These are phyloP conservation scores for Cladophialophora psammophila DNA, from an alignment of 2,329 filamentous ascomycete species.

Conservation along the genomic window DNA sequence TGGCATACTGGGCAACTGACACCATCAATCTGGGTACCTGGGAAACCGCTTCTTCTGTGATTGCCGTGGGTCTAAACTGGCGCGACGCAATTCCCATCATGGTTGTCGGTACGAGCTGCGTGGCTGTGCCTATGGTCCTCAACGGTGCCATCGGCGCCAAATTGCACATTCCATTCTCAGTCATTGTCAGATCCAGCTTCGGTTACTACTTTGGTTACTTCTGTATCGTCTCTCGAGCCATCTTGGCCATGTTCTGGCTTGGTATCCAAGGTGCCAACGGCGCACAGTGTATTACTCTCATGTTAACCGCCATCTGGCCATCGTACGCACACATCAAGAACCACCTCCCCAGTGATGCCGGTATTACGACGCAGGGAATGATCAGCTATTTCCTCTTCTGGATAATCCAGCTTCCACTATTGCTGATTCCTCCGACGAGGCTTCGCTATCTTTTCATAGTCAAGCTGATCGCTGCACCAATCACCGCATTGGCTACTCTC, in stretches of 20 bases:
- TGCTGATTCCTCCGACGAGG: constrained; percentile 64
- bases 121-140: constrained; percentile 46
- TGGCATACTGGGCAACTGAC: constrained; percentile 53
- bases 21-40: constrained; percentile 56
- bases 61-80: constrained; percentile 63
- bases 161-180: constrained; percentile 61
- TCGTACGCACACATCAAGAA: constrained; percentile 60
- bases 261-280: constrained; percentile 47
- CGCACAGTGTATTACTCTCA: constrained; percentile 44
- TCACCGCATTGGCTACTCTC: constrained; percentile 45
- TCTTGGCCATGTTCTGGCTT: constrained; percentile 65
- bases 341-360: constrained; percentile 57
- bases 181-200: constrained; percentile 64
- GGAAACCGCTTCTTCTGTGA: constrained; percentile 60
- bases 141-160: constrained; percentile 63
- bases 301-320: constrained; percentile 53
- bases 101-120: constrained; percentile 34
- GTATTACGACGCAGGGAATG: constrained; percentile 65
- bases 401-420: constrained; percentile 61
- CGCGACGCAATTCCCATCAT: constrained; percentile 40
- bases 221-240: constrained; percentile 60
- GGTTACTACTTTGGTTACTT: constrained; percentile 66
- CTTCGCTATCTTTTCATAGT: constrained; percentile 62
- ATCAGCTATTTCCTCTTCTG: constrained; percentile 66
- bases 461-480: constrained; percentile 52